phyloP scores from a whole-genome alignment of 1,284 basidiomycete genomes.

The Cutaneotrichosporon cavernicola region DNA sequence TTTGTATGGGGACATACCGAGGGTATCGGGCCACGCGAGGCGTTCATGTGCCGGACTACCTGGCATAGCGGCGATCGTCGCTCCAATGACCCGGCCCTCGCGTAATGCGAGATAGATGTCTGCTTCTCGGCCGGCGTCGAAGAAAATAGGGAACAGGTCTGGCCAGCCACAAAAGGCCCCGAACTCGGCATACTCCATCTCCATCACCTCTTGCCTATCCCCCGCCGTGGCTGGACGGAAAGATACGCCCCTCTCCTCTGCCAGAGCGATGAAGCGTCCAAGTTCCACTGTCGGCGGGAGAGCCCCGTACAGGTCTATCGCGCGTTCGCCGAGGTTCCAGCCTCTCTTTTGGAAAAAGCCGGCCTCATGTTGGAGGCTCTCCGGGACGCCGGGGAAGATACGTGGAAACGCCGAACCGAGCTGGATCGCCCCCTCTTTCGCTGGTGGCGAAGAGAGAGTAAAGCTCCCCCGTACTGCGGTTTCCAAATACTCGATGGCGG shows the following conservation, averaged over 20 bases:
- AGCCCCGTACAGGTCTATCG: slow-evolving; percentile 20
- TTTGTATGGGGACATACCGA: slow-evolving; percentile 17
- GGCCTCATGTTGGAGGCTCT: slow-evolving; percentile 15
- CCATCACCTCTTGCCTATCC: slow-evolving; percentile 22
- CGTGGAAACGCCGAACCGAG: slow-evolving; percentile 34
- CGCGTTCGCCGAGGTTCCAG: slow-evolving; percentile 14
- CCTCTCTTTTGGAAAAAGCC: slow-evolving; percentile 25
- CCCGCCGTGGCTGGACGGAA: slow-evolving; percentile 21
- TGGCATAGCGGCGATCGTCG: slow-evolving; percentile 24
- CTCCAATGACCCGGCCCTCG: slow-evolving; percentile 26
- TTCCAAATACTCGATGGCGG: slow-evolving; percentile 20
- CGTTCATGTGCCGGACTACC: slow-evolving; percentile 12
- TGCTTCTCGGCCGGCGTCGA: slow-evolving; percentile 17
- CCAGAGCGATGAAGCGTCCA: slow-evolving; percentile 14
- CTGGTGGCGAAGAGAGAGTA: slow-evolving; percentile 8
- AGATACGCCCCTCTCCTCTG: slow-evolving; percentile 18
- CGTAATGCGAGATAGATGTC: slow-evolving; percentile 26
- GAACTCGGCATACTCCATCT: slow-evolving; percentile 28
- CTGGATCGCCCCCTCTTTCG: slow-evolving; percentile 20
- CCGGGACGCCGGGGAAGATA: slow-evolving; percentile 34
- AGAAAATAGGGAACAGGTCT: slow-evolving; percentile 27
- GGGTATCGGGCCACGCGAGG: slow-evolving; percentile 26
- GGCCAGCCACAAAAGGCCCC: slow-evolving; percentile 34
- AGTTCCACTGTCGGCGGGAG: slow-evolving; percentile 14
- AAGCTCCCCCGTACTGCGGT: slow-evolving; percentile 14